Evolutionary conservation across 768 basidiomycete genomes (phyloP), one percentile per base, ranked within the genome.

Genomic region (Termitomyces sp.): DNA sequence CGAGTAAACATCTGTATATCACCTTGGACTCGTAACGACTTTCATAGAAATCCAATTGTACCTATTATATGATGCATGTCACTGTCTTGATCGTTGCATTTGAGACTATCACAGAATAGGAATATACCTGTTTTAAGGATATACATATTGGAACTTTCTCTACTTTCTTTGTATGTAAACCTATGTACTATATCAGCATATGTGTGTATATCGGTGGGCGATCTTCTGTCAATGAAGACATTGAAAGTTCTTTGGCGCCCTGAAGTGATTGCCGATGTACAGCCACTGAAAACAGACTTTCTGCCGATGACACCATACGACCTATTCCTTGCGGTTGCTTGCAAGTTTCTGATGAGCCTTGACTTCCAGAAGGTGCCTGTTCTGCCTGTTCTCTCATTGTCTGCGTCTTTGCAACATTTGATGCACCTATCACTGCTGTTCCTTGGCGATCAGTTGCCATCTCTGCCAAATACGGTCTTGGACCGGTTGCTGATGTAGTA

Each of bases 1-100:
- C 86, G 47, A 85, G 82, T 55, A 86, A 84, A 61, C 89, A 91
- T 68, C 67, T 94, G 71, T 80, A 77, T 66, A 81, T 82, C 51
- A 77, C 75, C 3, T 61, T 80, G 62, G 76, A 82, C 38, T 65
- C 50, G 50, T 53, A 48, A 25, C 3, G 21, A 4, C 10, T 6
- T 37, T 27, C 4, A 5, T 21, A 21, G 40, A 5, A 21, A 41
- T 41, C 11, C 16, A n/a, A 29, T 7, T 7, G 29, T 29, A 29
- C 29, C 29, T 7, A 29, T 7, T 29, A 29, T 7, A 29, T 34
- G 34, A 34, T 32, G 31, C 5, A 47, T 19, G n/a, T 47, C 10
- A 11, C n/a, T 21, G 19, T 47, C 46, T 47, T 21, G 29, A 31
- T 19, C 32, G 31, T 32, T 47, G 46, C 32, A 47, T 7, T 40